Evolutionary conservation across 768 basidiomycete species (phyloP).

Genomic region (Amanita phalloides): DNA sequence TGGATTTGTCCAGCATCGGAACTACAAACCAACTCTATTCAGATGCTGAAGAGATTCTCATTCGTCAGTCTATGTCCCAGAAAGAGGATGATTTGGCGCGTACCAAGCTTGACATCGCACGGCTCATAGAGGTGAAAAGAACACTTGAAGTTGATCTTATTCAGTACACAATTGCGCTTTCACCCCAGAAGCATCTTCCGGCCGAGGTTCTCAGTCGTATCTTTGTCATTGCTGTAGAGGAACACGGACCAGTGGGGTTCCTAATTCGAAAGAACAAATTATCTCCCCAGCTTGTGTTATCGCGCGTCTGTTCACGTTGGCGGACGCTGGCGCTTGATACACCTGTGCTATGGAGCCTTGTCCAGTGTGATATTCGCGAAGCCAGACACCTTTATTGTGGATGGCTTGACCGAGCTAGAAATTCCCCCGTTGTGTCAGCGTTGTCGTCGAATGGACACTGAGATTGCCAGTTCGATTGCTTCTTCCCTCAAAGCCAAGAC

Average conservation of each 20-base stretch:
- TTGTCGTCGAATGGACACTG: too few species aligned
- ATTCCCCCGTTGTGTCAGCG: too few species aligned
- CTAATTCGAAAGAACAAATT: neutral
- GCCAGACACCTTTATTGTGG: neutral
- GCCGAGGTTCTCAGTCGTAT: neutral
- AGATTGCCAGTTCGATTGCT: too few species aligned
- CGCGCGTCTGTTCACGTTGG: neutral
- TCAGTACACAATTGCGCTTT: too few species aligned
- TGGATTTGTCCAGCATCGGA: neutral
- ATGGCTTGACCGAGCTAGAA: neutral
- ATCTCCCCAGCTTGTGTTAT: neutral
- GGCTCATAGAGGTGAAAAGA: neutral
- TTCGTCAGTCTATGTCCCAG: neutral
- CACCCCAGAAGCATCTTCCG: neutral
- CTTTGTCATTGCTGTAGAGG: neutral
- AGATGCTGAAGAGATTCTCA: too few species aligned
- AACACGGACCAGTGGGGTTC: neutral
- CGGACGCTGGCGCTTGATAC: neutral
- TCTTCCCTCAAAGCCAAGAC: neutral
- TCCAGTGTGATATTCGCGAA: neutral
- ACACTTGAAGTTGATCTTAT: neutral
- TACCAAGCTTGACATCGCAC: neutral
- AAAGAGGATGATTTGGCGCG: neutral
- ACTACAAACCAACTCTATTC: too few species aligned
- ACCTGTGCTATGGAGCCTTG: neutral